Percentiles rank a stretch among this genome's conserved stretches.
phyloP scores from a whole-genome alignment of 768 basidiomycete genomes.

The Xerocomellus dryophilus region DNA sequence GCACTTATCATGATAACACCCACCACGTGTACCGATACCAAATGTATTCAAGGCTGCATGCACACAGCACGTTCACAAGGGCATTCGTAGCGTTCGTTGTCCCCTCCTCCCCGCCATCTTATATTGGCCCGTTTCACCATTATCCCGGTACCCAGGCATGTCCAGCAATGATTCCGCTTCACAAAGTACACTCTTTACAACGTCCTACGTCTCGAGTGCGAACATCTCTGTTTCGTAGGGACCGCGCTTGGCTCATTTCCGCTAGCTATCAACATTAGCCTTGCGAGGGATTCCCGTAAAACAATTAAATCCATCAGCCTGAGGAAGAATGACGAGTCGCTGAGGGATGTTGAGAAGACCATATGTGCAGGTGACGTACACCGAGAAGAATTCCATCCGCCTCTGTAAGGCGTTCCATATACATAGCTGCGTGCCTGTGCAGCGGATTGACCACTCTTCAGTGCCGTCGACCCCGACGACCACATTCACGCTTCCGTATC shows the following conservation, averaged over 20 bases:
- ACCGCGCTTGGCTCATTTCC: background rate
- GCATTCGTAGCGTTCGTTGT: too few relatives aligned
- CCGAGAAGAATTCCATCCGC: background rate
- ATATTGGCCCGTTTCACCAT: too few relatives aligned
- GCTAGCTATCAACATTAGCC: conserved; percentile 2
- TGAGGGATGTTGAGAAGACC: background rate
- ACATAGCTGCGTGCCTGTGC: background rate
- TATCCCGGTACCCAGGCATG: background rate
- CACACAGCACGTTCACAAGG: background rate
- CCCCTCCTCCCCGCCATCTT: background rate
- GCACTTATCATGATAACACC: too few relatives aligned
- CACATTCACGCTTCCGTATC: background rate
- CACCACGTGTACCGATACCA: too few relatives aligned
- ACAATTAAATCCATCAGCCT: conserved; percentile 5
- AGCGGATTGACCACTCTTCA: background rate
- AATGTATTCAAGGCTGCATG: background rate
- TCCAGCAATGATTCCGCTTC: background rate
- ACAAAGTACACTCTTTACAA: background rate
- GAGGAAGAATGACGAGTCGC: background rate
- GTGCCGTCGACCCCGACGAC: background rate
- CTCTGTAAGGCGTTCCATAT: conserved; percentile 4
- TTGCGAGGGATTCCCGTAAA: conserved; percentile 7
- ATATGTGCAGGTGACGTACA: background rate
- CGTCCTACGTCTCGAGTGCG: conserved; percentile 6
- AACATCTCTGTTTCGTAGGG: background rate